Conservation (phyloP, 192 early-diverging fungal genomes). For the Backusella parvicylindrica region DNA sequence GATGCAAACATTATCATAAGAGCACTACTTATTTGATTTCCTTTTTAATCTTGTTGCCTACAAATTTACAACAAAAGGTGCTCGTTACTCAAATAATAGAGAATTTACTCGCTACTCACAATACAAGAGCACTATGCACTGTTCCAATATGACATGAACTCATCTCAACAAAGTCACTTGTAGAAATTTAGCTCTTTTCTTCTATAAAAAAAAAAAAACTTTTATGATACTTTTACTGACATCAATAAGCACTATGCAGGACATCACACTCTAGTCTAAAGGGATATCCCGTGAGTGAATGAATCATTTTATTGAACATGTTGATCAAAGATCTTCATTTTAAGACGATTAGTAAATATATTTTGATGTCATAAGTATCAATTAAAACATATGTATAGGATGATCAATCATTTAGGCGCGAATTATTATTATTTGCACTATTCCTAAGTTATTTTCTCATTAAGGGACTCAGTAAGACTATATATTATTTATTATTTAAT, state of each 20-base stretch:
- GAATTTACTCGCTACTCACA: no score
- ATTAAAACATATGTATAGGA: background rate
- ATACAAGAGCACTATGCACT: no score
- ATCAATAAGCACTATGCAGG: background rate
- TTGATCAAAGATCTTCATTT: background rate
- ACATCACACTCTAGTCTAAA: background rate
- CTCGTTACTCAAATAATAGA: no score
- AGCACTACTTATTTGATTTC: background rate
- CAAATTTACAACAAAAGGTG: no score
- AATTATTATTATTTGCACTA: no score
- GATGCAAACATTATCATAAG: background rate
- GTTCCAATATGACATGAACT: no score
- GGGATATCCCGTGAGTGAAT: background rate
- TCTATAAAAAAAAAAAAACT: no score
- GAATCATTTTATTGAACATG: background rate
- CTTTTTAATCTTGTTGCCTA: background rate
- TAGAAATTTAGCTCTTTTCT: no score
- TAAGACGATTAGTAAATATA: background rate
- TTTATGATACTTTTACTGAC: background rate
- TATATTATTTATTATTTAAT: no score
- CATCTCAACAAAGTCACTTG: no score
- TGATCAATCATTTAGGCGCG: background rate
- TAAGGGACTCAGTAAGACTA: no score
- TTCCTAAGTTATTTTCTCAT: no score
- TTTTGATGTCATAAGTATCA: background rate